These are phyloP conservation scores for Geotrichum phurueaensis DNA, from an alignment of 1,139 yeast genomes.

Conservation along the genomic window DNA sequence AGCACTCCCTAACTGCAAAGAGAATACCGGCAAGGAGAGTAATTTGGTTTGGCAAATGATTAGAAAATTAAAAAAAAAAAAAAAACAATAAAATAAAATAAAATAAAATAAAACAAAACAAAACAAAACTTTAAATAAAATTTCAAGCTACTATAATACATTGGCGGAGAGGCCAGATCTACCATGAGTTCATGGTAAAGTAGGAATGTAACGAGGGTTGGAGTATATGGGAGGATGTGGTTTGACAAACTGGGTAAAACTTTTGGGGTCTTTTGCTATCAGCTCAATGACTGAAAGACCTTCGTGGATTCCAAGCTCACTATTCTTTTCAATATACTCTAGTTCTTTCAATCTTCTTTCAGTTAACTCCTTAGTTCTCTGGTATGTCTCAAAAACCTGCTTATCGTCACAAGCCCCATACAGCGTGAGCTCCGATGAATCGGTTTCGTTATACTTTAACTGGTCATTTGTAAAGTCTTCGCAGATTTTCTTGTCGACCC, in stretches of 20 bases:
- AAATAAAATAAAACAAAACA: too few species aligned
- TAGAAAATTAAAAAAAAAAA: too few species aligned
- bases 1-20: too few species aligned
- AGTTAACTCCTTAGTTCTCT: conserved; percentile 24
- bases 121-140: too few species aligned
- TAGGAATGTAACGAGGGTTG: neutral
- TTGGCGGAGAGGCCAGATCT: too few species aligned
- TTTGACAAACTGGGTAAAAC: neutral
- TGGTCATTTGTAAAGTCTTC: conserved; percentile 19
- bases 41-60: too few species aligned
- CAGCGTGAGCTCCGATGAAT: conserved; percentile 21
- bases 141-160: too few species aligned
- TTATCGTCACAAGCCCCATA: conserved; percentile 30
- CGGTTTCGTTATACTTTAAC: conserved; percentile 16
- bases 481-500: conserved; percentile 26
- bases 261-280: neutral
- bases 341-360: conserved; percentile 22
- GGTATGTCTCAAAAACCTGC: conserved; percentile 24
- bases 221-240: neutral
- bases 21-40: too few species aligned
- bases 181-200: neutral
- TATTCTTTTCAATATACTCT: neutral
- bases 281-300: neutral
- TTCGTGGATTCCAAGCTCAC: neutral
- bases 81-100: too few species aligned